Evolutionary conservation across 345 rosid genomes (phyloP).

Genomic region (Microcos paniculata): DNA sequence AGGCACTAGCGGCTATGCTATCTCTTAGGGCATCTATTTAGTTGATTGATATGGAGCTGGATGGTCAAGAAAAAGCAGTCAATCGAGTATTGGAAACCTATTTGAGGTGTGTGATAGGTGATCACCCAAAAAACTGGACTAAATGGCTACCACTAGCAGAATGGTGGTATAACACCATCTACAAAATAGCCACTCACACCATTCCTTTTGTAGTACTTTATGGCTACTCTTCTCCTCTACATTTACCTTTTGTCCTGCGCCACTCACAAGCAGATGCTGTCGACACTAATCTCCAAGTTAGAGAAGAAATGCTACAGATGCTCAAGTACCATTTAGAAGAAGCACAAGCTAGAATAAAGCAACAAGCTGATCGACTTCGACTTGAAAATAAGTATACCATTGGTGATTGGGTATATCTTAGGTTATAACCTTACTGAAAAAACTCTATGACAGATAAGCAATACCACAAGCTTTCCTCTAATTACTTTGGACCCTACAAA

Average conservation of each 20-base stretch:
- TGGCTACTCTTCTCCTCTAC: too few relatives aligned
- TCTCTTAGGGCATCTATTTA: constrained; percentile 44
- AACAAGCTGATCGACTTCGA: background rate
- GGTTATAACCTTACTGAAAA: background rate
- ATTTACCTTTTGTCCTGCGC: too few relatives aligned
- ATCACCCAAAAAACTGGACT: too few relatives aligned
- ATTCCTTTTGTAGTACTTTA: too few relatives aligned
- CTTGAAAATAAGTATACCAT: background rate
- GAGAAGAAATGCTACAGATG: background rate
- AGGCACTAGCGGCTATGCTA: constrained; percentile 46
- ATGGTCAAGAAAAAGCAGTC: too few relatives aligned
- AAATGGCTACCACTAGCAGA: too few relatives aligned
- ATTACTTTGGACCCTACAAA: background rate
- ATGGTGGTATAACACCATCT: too few relatives aligned
- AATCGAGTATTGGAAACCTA: too few relatives aligned
- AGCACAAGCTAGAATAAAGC: background rate
- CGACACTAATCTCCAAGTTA: background rate
- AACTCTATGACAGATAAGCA: background rate
- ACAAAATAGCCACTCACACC: too few relatives aligned
- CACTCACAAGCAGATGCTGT: background rate
- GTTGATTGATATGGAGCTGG: constrained; percentile 60
- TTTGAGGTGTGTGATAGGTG: too few relatives aligned
- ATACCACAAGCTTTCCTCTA: background rate
- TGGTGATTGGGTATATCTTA: background rate
- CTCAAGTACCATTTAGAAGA: background rate